Percentiles rank a stretch among this genome's conserved stretches.
These are phyloP conservation scores for Phytophthora uliginosa DNA, from an alignment of 352 stramenopile genomes.

Conservation along the genomic window DNA sequence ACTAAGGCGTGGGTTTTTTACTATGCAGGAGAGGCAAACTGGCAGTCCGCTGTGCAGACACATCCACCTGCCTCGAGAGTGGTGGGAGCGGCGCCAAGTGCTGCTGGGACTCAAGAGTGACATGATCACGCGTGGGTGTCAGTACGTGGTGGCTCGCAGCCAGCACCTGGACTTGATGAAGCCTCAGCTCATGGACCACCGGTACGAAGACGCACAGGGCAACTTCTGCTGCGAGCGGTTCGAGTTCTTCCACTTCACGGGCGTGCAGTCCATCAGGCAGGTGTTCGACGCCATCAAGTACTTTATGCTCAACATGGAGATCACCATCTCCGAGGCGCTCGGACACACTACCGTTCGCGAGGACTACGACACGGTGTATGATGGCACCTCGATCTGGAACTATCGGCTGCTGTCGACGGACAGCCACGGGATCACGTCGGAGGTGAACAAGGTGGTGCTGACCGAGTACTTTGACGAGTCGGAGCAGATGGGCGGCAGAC, in stretches of 20 bases:
- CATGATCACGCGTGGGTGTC: conserved; percentile 47
- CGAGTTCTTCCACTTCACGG: conserved; percentile 55
- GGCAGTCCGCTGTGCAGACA: conserved; percentile 36
- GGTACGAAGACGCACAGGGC: conserved; percentile 35
- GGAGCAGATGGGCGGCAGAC: conserved; percentile 15
- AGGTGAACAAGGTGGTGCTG: conserved; percentile 35
- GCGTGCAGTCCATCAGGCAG: conserved; percentile 50
- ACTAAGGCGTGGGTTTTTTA: not conserved
- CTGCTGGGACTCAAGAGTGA: conserved; percentile 45
- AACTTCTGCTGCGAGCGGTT: conserved; percentile 47
- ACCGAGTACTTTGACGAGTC: conserved; percentile 44
- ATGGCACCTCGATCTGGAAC: conserved; percentile 44
- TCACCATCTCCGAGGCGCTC: conserved; percentile 60
- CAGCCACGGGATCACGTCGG: conserved; percentile 29
- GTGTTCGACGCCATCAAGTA: conserved; percentile 62
- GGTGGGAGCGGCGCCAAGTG: conserved; percentile 41
- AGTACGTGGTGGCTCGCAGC: conserved; percentile 47
- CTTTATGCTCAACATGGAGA: conserved; percentile 68
- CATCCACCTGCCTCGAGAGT: conserved; percentile 41
- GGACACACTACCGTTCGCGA: conserved; percentile 61
- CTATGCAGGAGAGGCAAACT: conserved; percentile 31
- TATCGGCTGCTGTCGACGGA: conserved; percentile 55
- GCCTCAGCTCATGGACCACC: conserved; percentile 38
- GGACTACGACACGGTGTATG: conserved; percentile 49
- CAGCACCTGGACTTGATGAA: conserved; percentile 49